Base-by-base conservation (phyloP, 495 filamentous ascomycete species). In the Penicillium flavigenum region DNA sequence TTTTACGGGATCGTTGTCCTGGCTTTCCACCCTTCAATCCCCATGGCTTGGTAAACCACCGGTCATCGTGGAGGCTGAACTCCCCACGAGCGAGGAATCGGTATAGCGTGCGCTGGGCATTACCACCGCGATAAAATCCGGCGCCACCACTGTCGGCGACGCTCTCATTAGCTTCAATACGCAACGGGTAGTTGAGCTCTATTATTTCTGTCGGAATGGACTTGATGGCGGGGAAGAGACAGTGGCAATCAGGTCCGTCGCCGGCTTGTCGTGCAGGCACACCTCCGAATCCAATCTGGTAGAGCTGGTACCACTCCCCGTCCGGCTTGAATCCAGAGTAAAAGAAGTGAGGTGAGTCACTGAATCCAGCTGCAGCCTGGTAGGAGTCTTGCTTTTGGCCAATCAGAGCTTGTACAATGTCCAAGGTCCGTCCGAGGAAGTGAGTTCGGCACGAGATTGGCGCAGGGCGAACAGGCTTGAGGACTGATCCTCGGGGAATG, bases 21-120 rank as follows among this genome's bases (percentile, higher is more conserved):
- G 79, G 78, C 54, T 74, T 72, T 0, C 79, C 77, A 2, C 78
- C 77, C 22, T 75, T 67, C 0, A 81, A 60, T 5, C 78, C 79
- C 78, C 77, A 81, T 7, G 77, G 78, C 60, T 78, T 79, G 5
- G 77, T 80, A 51, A 81, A 74, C 79, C 78, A 80, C 5, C 79
- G 61, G 51, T 80, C 79, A 54, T 81, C 79, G 44, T 81, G 77
- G 4, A 79, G 63, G 48, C 74, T 79, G 57, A 81, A 75, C 34
- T 75, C 71, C 0, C 77, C 77, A 9, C 77, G 69, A 11, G 67
- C 68, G 4, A 80, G 55, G 61, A 80, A 80, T 2, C 76, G 72
- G 48, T 79, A 81, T 12, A 70, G 54, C 2, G 78, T 81, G 14
- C 75, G 66, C 48, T 81, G 79, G 0, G 77, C 77, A 51, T 81